Base-by-base conservation (phyloP, 148 eudicot genomes). In the Dysphania ambrosioides region DNA sequence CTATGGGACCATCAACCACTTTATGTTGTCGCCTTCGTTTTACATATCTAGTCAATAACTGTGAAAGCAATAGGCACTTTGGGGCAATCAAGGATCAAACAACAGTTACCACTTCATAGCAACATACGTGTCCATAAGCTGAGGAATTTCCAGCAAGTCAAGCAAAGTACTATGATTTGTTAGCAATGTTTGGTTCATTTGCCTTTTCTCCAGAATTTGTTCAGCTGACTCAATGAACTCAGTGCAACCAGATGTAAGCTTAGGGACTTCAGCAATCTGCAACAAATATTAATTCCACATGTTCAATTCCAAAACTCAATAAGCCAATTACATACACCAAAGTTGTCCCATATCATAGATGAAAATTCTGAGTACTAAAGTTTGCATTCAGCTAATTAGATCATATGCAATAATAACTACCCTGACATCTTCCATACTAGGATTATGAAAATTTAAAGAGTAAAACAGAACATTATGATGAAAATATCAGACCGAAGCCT, bases 81-180 rank as follows among this genome's bases (percentile, higher is more conserved):
- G 30, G n/a, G 35, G 31, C 64, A 44, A 36, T 66, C 55, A 19
- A 75, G 68, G n/a, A 66, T 31, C 34, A 40, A 30, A 56, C 27
- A n/a, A 34, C 10, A 24, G 26, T 44, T 35, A 75, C 38, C 40
- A 56, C 44, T 57, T 57, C 27, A 41, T 26, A 56, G 76, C 71
- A 78, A 88, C 93, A 64, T 92, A 95, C 99, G 99, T 95, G 90
- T 95, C 99, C 99, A 95, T 95, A 78, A 95, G 97, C 84, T 95
- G 99, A 78, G 99, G 99, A 86, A 95, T 95, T 88, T 95, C 99
- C 80, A 95, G 99, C 90, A 95, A 89, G 89, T 95, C 99, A 79
- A 95, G 99, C 91, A 92, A 85, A 74, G 97, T 92, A 86, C 94
- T 95, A 65, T 92, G 97, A 82, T 95, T 92, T 72, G 90, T 85